phyloP scores from a whole-genome alignment of 768 basidiomycete genomes.

The Tulasnella sp. region DNA sequence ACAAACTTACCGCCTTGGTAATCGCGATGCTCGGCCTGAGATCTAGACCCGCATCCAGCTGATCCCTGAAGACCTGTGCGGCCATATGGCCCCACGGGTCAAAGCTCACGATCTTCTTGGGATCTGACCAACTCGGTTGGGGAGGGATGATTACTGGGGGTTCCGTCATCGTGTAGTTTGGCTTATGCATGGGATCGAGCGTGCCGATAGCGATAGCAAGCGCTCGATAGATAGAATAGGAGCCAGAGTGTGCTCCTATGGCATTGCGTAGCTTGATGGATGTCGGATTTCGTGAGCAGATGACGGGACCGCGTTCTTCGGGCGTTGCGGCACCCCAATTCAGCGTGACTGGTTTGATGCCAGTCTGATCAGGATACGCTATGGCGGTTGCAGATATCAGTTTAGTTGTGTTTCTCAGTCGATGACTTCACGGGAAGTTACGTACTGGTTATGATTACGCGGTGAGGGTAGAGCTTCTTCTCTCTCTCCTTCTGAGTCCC shows the following conservation, averaged over 20 bases:
- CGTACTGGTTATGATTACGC: conserved; percentile 78
- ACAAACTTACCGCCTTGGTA: conserved; percentile 41
- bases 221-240: conserved; percentile 90
- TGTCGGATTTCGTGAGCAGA: conserved; percentile 74
- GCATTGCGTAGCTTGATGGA: conserved; percentile 88
- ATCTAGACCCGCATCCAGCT: conserved; percentile 63
- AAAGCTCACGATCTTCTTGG: conserved; percentile 76
- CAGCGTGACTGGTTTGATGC: conserved; percentile 68
- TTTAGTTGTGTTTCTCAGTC: background rate
- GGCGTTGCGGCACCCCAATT: conserved; percentile 70
- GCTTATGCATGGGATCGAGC: conserved; percentile 66
- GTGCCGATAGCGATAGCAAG: conserved; percentile 85
- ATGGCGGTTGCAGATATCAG: background rate
- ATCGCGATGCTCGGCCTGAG: conserved; percentile 87
- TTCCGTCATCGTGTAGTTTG: conserved; percentile 72
- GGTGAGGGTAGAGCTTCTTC: conserved; percentile 65
- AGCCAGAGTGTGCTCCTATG: conserved; percentile 86
- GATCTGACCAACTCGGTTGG: conserved; percentile 66
- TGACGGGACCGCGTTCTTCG: conserved; percentile 65
- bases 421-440: conserved; percentile 18
- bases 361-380: conserved; percentile 89
- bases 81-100: conserved; percentile 92
- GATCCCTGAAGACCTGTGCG: conserved; percentile 53
- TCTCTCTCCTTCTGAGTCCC: conserved; percentile 45
- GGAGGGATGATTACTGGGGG: conserved; percentile 74